phyloP scores from a whole-genome alignment of 768 basidiomycete genomes.

The Clathrus columnatus region DNA sequence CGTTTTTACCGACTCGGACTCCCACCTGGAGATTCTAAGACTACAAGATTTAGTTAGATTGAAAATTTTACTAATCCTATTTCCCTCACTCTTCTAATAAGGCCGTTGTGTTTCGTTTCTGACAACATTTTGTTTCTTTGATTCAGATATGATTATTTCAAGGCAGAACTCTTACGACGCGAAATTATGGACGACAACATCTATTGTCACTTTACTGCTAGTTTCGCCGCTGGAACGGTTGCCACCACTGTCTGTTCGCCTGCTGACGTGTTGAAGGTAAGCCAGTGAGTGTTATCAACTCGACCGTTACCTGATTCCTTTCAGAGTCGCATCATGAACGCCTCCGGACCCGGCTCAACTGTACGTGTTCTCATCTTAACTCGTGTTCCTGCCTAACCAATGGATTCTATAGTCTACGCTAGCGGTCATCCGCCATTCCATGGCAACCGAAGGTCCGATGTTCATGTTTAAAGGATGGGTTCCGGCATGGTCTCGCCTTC shows the following conservation, averaged over 20 bases:
- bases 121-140: neutral
- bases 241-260: constrained; percentile 87
- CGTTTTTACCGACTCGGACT: neutral
- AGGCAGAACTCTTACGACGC: constrained; percentile 67
- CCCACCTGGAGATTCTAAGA: too few species aligned
- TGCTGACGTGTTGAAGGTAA: constrained; percentile 73
- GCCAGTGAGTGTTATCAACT: constrained; percentile 7
- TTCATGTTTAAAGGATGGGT: constrained; percentile 95
- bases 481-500: constrained; percentile 77
- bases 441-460: constrained; percentile 69
- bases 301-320: neutral
- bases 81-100: neutral
- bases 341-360: constrained; percentile 69
- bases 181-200: constrained; percentile 76
- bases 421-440: constrained; percentile 54
- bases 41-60: too few species aligned
- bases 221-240: constrained; percentile 82
- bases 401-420: constrained; percentile 48
- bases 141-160: constrained; percentile 83
- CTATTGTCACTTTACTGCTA: constrained; percentile 72
- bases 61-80: too few species aligned
- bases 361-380: constrained; percentile 32
- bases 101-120: neutral
- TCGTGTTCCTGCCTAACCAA: neutral
- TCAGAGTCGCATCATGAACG: constrained; percentile 82